Evolutionary conservation across 23 red algal species (phyloP).

Genomic region (Gracilaria vermiculophylla): DNA sequence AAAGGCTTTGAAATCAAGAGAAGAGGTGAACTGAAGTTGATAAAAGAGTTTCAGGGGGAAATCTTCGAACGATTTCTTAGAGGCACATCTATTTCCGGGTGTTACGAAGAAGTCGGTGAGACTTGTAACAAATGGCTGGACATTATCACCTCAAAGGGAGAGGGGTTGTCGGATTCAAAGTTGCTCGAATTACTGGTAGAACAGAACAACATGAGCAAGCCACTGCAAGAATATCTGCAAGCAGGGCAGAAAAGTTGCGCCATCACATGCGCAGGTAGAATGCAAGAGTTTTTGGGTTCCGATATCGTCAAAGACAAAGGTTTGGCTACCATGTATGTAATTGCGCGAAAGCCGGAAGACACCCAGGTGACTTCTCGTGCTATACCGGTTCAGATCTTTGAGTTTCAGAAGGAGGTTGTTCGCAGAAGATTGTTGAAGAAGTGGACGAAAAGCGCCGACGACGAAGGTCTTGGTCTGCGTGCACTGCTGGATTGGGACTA

Average conservation of each 20-base stretch:
- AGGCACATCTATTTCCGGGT: constrained; percentile 49
- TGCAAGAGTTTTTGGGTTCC: constrained; percentile 84
- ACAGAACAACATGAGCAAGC: constrained; percentile 97
- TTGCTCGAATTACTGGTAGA: constrained; percentile 89
- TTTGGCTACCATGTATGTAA: constrained; percentile 85
- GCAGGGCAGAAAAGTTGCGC: constrained; percentile 88
- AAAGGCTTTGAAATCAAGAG: constrained; percentile 99
- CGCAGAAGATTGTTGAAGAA: constrained; percentile 63
- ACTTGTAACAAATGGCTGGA: constrained; percentile 91
- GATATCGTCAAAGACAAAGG: constrained; percentile 86
- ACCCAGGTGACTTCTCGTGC: constrained; percentile 88
- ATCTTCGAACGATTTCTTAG: constrained; percentile 88
- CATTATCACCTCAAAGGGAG: constrained; percentile 78
- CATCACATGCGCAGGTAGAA: constrained; percentile 92
- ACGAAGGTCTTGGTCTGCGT: constrained; percentile 57
- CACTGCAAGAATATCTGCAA: constrained; percentile 79
- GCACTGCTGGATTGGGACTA: constrained; percentile 96
- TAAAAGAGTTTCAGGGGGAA: constrained; percentile 96
- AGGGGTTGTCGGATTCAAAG: constrained; percentile 68
- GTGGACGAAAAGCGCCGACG: constrained; percentile 74
- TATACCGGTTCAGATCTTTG: constrained; percentile 93
- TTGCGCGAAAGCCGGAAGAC: constrained; percentile 74
- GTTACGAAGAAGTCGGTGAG: constrained; percentile 77
- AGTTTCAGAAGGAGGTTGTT: constrained; percentile 42
- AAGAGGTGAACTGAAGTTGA: constrained; percentile 96